phyloP scores from a whole-genome alignment of 768 basidiomycete genomes.

The Boletus sp. region DNA sequence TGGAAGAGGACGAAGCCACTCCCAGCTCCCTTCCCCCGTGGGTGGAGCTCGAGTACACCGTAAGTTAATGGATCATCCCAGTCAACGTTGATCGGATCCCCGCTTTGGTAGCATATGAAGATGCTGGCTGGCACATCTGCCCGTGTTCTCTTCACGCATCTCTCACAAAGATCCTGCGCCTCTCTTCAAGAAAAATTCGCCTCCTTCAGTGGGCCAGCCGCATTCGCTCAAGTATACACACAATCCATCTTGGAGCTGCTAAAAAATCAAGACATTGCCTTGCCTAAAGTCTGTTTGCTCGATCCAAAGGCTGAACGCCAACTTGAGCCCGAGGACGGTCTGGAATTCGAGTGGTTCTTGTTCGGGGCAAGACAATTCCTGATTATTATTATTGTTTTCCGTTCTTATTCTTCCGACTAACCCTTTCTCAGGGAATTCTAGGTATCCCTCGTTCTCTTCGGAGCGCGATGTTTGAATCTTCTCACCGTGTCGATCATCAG shows the following conservation, averaged over 20 bases:
- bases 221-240: slow-evolving; percentile 26
- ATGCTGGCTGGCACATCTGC: slow-evolving; percentile 63
- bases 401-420: background rate
- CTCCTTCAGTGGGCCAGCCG: slow-evolving; percentile 7
- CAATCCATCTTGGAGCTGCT: slow-evolving; percentile 16
- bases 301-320: slow-evolving; percentile 79
- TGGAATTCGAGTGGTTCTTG: slow-evolving; percentile 84
- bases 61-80: slow-evolving; percentile 30
- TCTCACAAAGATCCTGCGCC: slow-evolving; percentile 66
- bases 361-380: slow-evolving; percentile 63
- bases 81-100: background rate
- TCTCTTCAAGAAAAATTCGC: slow-evolving; percentile 41
- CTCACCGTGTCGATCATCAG: slow-evolving; percentile 35
- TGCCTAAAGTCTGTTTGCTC: slow-evolving; percentile 80
- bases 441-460: slow-evolving; percentile 32
- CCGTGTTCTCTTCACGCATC: slow-evolving; percentile 78
- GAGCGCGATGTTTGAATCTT: background rate
- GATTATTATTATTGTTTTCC: background rate
- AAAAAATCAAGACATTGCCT: slow-evolving; percentile 26
- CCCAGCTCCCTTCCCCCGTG: slow-evolving; percentile 74
- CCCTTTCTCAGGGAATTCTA: slow-evolving; percentile 50
- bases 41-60: slow-evolving; percentile 91
- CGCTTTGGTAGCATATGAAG: slow-evolving; percentile 69
- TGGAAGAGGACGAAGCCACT: slow-evolving; percentile 88
- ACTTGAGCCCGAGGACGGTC: slow-evolving; percentile 74